phyloP scores from a whole-genome alignment of 2,329 filamentous ascomycete species.

The Colletotrichum acutatum region DNA sequence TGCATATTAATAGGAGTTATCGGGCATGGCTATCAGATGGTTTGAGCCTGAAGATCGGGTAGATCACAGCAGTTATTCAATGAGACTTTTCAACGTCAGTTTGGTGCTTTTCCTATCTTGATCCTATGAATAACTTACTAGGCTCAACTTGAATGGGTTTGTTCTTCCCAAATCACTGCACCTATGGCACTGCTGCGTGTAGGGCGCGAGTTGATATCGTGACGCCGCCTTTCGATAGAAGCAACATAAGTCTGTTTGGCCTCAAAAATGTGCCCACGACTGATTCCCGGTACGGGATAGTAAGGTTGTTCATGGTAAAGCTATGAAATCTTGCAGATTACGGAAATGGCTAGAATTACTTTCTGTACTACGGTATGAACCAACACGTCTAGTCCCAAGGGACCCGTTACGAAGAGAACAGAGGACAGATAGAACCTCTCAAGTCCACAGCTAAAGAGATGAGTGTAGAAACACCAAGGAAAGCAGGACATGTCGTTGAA shows the following conservation, averaged over 20 bases:
- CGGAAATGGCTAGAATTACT: not conserved
- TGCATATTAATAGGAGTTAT: constrained; percentile 32
- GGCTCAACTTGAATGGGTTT: not conserved
- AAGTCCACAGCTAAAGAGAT: not conserved
- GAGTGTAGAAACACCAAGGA: not conserved
- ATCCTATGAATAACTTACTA: not conserved
- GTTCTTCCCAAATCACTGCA: no score
- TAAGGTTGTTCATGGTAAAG: not conserved
- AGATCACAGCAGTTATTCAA: constrained; percentile 9
- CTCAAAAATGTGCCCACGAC: not conserved
- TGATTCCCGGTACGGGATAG: not conserved
- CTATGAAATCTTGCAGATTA: not conserved
- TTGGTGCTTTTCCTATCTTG: not conserved
- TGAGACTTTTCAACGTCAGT: constrained; percentile 5
- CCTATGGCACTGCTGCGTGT: not conserved
- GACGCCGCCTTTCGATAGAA: not conserved
- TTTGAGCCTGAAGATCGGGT: constrained; percentile 14
- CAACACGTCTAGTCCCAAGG: no score
- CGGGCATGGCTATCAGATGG: constrained; percentile 7
- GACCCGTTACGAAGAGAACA: not conserved
- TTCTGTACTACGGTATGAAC: no score
- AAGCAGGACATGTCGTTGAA: not conserved
- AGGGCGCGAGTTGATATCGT: not conserved
- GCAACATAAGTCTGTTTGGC: no score
- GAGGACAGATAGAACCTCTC: not conserved